Evolutionary conservation across 2,329 filamentous ascomycete species (phyloP).

Genomic region (Chrysosphaeria jannelii): DNA sequence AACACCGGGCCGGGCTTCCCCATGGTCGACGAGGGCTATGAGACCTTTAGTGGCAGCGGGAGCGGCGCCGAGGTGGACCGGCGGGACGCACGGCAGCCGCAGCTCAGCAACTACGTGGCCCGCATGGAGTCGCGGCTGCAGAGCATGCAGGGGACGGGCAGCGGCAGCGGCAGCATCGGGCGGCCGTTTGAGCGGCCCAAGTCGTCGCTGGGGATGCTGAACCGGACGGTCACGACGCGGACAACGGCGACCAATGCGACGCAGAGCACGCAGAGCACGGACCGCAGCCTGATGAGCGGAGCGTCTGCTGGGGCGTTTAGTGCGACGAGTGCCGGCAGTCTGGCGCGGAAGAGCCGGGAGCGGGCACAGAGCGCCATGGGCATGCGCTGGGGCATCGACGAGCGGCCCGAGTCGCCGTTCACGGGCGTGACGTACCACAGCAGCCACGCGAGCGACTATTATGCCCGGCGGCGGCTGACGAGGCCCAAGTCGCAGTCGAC

Average conservation of each 20-base stretch:
- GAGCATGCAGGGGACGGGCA: constrained; percentile 38
- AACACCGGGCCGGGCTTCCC: constrained; percentile 47
- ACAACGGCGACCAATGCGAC: constrained; percentile 60
- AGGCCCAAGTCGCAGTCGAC: constrained; percentile 29
- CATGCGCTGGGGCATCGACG: constrained; percentile 18
- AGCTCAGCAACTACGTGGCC: constrained; percentile 64
- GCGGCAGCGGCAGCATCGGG: constrained; percentile 7
- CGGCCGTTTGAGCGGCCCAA: constrained; percentile 20
- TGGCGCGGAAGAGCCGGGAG: constrained; percentile 41
- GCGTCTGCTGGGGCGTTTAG: constrained; percentile 73
- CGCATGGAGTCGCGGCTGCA: constrained; percentile 67
- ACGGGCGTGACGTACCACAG: constrained; percentile 75
- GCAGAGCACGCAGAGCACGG: constrained; percentile 42
- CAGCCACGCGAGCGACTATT: constrained; percentile 35
- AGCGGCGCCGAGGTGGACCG: constrained; percentile 17
- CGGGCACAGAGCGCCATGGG: constrained; percentile 32
- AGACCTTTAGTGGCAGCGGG: constrained; percentile 19
- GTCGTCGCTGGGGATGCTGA: constrained; percentile 31
- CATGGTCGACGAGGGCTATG: constrained; percentile 26
- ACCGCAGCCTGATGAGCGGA: constrained; percentile 78
- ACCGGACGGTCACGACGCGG: constrained; percentile 64
- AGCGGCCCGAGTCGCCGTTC: constrained; percentile 31
- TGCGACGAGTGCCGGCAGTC: constrained; percentile 79
- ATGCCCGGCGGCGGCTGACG: constrained; percentile 5
- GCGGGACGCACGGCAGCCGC: constrained; percentile 26